Conservation (phyloP, 2,329 filamentous ascomycete genomes). For the Chrysoporthe cubensis region DNA sequence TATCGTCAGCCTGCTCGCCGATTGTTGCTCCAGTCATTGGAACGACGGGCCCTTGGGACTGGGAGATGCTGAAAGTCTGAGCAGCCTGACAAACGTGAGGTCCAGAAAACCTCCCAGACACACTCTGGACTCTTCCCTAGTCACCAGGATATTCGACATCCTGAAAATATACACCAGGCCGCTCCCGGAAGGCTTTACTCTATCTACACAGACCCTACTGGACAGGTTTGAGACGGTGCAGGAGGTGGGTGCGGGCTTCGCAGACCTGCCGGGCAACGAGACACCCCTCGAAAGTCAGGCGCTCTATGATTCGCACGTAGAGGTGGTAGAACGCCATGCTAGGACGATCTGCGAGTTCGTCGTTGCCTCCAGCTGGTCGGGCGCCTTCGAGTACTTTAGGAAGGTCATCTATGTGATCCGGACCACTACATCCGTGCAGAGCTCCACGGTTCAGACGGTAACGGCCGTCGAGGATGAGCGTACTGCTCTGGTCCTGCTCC, state of each 20-base stretch:
- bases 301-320: conserved; percentile 41
- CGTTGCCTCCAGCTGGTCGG: conserved; percentile 66
- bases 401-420: conserved; percentile 56
- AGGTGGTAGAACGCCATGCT: conserved; percentile 58
- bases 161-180: conserved; percentile 62
- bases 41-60: conserved; percentile 35
- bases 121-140: conserved; percentile 53
- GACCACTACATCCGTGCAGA: conserved; percentile 46
- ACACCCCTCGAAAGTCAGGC: conserved; percentile 41
- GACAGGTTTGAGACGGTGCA: conserved; percentile 51
- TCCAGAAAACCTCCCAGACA: conserved; percentile 39
- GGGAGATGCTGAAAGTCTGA: conserved; percentile 13
- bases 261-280: conserved; percentile 38
- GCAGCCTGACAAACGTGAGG: conserved; percentile 27
- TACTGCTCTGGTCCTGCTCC: conserved; percentile 56
- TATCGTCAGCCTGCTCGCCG: conserved; percentile 64
- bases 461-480: conserved; percentile 54
- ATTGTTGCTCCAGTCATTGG: conserved; percentile 69
- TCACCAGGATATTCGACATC: conserved; percentile 58
- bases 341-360: conserved; percentile 65
- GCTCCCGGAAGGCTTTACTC: conserved; percentile 58
- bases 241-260: conserved; percentile 39
- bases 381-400: conserved; percentile 62
- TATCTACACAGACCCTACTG: conserved; percentile 61
- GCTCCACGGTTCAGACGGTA: conserved; percentile 42